Evolutionary conservation across 2,329 filamentous ascomycete species (phyloP), one percentile per base, ranked within the genome.

Genomic region (Colletotrichum sansevieriae): DNA sequence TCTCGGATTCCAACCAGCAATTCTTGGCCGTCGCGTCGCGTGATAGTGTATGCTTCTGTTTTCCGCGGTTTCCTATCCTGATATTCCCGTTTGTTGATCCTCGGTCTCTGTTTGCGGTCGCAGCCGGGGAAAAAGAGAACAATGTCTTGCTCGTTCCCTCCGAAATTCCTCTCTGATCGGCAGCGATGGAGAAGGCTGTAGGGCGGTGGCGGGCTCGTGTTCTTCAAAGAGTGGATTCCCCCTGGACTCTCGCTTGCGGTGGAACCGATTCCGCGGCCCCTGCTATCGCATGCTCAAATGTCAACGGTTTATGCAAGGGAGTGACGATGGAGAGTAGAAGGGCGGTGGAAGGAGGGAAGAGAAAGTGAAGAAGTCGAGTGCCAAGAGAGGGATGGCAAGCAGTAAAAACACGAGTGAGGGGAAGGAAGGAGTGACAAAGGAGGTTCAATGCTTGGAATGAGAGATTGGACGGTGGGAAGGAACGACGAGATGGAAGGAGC

Each of bases 231-330:
- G 62, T 68, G 62, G 62, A 65, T 55, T 65, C 46, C 54, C 65
- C 55, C 62, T 64, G 62, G 63, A 46, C 44, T 68, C 65, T 39
- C 37, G 65, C 18, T 68, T 65, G 49, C 20, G 62, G 58, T 65
- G 43, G 65, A 65, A 65, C 65, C 41, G 65, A 61, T 68, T 56
- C 15, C 33, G 55, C 15, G 49, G 61, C 47, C 55, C 65, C 65
- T 65, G 62, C 41, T 65, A 60, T 60, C 39, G 65, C 25, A 56
- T 62, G 41, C 33, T 60, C 65, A 39, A 35, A 49, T 18, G 49
- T 22, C 39, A 65, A 68, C 46, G 54, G 65, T 65, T 55, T 37
- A 55, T 65, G 62, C 65, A 68, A 65, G 55, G 37, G 62, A 65
- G 65, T 55, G 55, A 68, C 62, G 57, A 56, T 39, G 35, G 43